Evolutionary conservation across 202 grass and related monocot genomes (phyloP).

Genomic region (Musa balbisiana): DNA sequence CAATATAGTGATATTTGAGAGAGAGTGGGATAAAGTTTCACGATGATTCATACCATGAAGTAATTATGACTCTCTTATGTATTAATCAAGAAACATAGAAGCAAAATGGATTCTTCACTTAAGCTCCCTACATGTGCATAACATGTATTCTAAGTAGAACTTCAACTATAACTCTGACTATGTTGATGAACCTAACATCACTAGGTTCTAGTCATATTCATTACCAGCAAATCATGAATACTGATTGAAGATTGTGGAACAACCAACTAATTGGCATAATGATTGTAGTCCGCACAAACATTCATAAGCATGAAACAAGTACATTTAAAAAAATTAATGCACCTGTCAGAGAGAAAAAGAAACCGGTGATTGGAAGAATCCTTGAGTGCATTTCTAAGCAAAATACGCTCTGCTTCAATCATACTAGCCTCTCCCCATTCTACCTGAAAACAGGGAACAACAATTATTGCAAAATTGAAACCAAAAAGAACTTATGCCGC

Average conservation of each 20-base stretch:
- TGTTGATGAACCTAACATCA: neutral
- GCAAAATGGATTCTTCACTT: neutral
- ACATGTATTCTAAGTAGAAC: neutral
- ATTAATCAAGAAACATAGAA: neutral
- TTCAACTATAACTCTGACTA: neutral
- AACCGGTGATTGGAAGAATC: constrained; percentile 20
- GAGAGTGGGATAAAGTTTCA: neutral
- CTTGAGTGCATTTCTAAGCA: constrained; percentile 74
- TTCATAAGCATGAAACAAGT: neutral
- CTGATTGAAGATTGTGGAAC: neutral
- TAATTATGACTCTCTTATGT: neutral
- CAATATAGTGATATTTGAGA: neutral
- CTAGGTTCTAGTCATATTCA: neutral
- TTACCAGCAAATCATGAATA: neutral
- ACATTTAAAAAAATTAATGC: neutral
- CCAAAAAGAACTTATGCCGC: neutral
- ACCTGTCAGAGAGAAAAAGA: constrained; percentile 32
- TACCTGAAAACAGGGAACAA: constrained; percentile 40
- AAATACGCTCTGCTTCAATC: constrained; percentile 76
- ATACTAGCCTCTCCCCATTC: constrained; percentile 97
- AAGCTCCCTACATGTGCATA: neutral
- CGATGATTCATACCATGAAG: neutral
- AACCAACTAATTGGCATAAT: neutral
- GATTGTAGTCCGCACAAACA: neutral
- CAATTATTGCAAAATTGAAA: neutral